A percentile compares a stretch with the other conserved stretches of the same genome.
Conservation (phyloP, 192 early-diverging fungal genomes). For the Coemansia erecta region DNA sequence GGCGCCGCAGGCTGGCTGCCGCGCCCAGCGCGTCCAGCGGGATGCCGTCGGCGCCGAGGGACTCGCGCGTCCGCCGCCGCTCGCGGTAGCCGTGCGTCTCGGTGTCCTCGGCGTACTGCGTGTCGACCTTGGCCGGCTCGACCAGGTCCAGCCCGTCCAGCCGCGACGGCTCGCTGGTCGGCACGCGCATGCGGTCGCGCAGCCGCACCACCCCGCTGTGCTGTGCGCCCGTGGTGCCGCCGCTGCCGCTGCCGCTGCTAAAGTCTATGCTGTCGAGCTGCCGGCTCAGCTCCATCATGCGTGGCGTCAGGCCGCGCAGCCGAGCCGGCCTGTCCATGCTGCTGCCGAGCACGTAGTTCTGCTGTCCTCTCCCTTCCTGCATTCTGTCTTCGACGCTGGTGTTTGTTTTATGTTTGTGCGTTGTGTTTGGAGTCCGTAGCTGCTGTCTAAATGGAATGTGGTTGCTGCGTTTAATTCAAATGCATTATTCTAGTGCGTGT, state of each 20-base stretch:
- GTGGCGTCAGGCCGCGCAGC: conserved; percentile 35
- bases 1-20: conserved; percentile 1
- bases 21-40: conserved; percentile 6
- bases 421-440: too few species aligned
- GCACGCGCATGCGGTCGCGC: conserved; percentile 33
- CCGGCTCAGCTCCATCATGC: conserved; percentile 46
- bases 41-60: conserved; percentile 33
- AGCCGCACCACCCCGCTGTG: too few species aligned
- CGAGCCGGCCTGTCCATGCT: not conserved
- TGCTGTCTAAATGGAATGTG: too few species aligned
- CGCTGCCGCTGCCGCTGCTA: not conserved
- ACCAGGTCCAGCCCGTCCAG: conserved; percentile 48
- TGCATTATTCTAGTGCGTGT: too few species aligned
- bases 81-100: conserved; percentile 41
- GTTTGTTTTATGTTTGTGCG: not conserved
- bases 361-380: too few species aligned
- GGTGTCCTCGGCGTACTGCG: conserved; percentile 26
- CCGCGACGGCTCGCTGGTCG: conserved; percentile 31
- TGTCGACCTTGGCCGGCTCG: conserved; percentile 48
- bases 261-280: conserved; percentile 41
- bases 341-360: conserved; percentile 5
- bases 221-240: too few species aligned
- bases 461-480: too few species aligned
- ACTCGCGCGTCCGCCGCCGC: conserved; percentile 29
- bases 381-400: not conserved